Evolutionary conservation across 2,329 filamentous ascomycete genomes (phyloP), one percentile per base, ranked within the genome.

Genomic region (Colletotrichum australisinense): DNA sequence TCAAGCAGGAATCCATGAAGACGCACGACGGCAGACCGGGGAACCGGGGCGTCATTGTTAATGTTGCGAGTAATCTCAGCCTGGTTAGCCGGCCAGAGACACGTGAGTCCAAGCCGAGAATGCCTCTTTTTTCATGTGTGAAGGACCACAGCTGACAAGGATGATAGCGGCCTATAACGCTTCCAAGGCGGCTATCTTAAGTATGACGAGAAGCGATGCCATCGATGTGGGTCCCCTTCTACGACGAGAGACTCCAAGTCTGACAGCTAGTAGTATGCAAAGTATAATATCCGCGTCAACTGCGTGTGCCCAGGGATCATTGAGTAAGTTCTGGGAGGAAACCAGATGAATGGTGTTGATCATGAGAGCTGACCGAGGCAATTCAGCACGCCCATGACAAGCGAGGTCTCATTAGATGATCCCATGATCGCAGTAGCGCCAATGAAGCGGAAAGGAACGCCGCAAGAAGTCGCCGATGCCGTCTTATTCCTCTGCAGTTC

Each of bases 261-360:
- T 62, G 11, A 62, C 22, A 3, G n/a, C 6, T 2, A 11, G 14
- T 49, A 86, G 84, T 87, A 86, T 74, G 81, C 84, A 3, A 80
- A 84, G 46, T 78, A 86, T 49, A 82, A 83, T 46, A 86, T 88
- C 69, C 76, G 85, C 3, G 79, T 87, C 57, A 87, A 87, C 67
- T 85, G 82, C 64, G 83, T 87, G 16, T 87, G 85, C 69, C 85
- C 84, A 2, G 85, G 86, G 22, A 78, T 86, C 2, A 85, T 85
- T n/a, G 82, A 82, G 82, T 82, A 74, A 77, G 78, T 73, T 24
- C 30, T 11, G 8, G 1, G 8, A 5, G 3, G 9, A 9, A 3
- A 7, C 26, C 59, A 8, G 4, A 55, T 26, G 8, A n/a, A n/a
- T 0, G 26, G 1, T 26, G 5, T 16, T 55, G 52, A 26, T 11